Base-by-base conservation (phyloP, 441 rosid genomes). In the Biscutella laevigata region DNA sequence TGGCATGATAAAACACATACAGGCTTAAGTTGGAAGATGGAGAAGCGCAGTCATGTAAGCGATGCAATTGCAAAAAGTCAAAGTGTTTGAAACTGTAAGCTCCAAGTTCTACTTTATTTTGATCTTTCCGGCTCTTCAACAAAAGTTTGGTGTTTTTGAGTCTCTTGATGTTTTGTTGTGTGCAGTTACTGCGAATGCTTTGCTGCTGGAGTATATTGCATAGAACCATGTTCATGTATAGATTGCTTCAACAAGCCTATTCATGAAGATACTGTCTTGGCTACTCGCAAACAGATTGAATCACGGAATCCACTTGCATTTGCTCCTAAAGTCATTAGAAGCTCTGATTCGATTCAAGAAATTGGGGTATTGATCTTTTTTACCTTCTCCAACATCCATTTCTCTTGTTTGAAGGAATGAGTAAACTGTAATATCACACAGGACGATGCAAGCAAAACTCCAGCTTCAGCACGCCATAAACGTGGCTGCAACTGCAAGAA, bases 401-500 rank as follows among this genome's bases (percentile, higher is more conserved):
- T 26, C 26, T 29, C 40, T 35, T 48, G 2, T 8, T 28, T 42
- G 12, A 36, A 33, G 37, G 12, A 3, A 16, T 51, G 20, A 1
- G 15, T 32, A 53, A 19, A 13, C 0, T 45, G 56, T 25, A 8
- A 53, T 61, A 24, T 14, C 17, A 30, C 11, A 61, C 78, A 88
- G 99, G 99, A 94, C 6, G 99, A 94, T 39, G 57, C 78, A 51
- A 82, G 64, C 76, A 80, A 81, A 72, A 94, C 97, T 19, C 99
- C 99, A 22, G 94, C 97, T 59, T 94, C 99, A 38, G 96, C 99
- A 5, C 82, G 97, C 20, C 99, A 94, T 62, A 94, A 94, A 76
- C 76, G 99, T 72, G 99, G 99, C 39, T 94, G 99, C 84, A 94
- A 94, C 80, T 94, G 99, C 88, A 94, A 94, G 81, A 94, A 94